Evolutionary conservation across 768 basidiomycete genomes (phyloP).

Genomic region (Boletus eberwhitei): DNA sequence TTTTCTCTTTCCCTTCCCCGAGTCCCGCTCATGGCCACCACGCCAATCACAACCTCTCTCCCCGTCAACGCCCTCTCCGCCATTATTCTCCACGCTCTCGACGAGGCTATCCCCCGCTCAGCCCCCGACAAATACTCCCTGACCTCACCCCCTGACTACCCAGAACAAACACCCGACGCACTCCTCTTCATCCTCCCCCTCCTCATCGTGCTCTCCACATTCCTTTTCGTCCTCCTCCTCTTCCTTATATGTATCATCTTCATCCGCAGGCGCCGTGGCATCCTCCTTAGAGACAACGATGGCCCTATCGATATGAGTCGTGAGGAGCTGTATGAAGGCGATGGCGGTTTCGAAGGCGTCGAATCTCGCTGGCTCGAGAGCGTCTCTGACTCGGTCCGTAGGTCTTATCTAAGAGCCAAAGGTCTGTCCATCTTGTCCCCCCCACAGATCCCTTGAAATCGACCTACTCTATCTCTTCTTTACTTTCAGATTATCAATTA

Average conservation of each 20-base stretch:
- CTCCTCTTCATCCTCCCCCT: constrained; percentile 89
- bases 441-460: background rate
- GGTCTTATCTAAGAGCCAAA: constrained; percentile 82
- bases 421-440: constrained; percentile 45
- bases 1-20: background rate
- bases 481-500: constrained; percentile 65
- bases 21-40: constrained; percentile 1
- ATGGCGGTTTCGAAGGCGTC: constrained; percentile 90
- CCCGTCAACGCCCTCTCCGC: constrained; percentile 4
- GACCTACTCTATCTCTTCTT: background rate
- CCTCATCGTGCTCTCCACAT: constrained; percentile 88
- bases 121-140: constrained; percentile 1
- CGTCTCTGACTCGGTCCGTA: constrained; percentile 59
- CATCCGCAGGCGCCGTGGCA: constrained; percentile 72
- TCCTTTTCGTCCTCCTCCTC: constrained; percentile 87
- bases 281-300: constrained; percentile 78
- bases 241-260: constrained; percentile 90
- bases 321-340: constrained; percentile 85
- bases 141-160: constrained; percentile 10
- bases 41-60: constrained; percentile 4
- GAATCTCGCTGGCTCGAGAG: constrained; percentile 93
- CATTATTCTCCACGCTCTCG: constrained; percentile 2
- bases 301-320: constrained; percentile 92
- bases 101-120: background rate
- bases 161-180: constrained; percentile 48